These are phyloP conservation scores for Syncephalastrum racemosum DNA, from an alignment of 371 early-diverging fungal genomes.

Conservation along the genomic window DNA sequence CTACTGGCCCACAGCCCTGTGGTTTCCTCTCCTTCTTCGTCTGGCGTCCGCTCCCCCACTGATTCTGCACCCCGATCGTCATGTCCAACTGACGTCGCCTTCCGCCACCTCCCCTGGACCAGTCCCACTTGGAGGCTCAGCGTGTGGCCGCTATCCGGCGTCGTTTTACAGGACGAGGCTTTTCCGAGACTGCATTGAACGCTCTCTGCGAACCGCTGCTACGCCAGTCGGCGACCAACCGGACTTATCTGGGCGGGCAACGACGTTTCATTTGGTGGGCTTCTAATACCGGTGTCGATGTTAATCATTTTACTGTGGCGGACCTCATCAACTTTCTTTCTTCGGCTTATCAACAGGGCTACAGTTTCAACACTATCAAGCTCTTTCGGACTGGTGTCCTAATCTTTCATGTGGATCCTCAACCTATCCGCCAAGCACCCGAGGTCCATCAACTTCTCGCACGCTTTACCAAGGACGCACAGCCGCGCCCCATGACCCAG, in stretches of 20 bases:
- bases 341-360: not conserved
- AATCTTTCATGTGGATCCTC: conserved; percentile 3
- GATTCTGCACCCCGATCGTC: conserved; percentile 3
- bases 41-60: conserved; percentile 8
- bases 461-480: not conserved
- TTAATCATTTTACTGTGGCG: not conserved
- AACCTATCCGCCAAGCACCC: not conserved
- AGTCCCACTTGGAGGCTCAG: conserved; percentile 9
- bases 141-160: conserved; percentile 11
- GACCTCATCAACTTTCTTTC: conserved; percentile 9
- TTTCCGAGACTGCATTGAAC: not conserved
- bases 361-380: not conserved
- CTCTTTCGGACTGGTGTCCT: not conserved
- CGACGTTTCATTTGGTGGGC: too few relatives aligned
- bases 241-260: not conserved
- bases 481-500: conserved; percentile 1
- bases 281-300: not conserved
- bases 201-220: not conserved
- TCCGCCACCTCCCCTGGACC: conserved; percentile 11
- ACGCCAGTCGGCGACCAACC: not conserved
- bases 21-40: conserved; percentile 19
- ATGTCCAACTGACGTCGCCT: conserved; percentile 9
- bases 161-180: not conserved
- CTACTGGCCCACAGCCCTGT: conserved; percentile 13
- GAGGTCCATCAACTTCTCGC: not conserved